Evolutionary conservation across 352 stramenopile genomes (phyloP).

Genomic region (Globisporangium uncinulatum): DNA sequence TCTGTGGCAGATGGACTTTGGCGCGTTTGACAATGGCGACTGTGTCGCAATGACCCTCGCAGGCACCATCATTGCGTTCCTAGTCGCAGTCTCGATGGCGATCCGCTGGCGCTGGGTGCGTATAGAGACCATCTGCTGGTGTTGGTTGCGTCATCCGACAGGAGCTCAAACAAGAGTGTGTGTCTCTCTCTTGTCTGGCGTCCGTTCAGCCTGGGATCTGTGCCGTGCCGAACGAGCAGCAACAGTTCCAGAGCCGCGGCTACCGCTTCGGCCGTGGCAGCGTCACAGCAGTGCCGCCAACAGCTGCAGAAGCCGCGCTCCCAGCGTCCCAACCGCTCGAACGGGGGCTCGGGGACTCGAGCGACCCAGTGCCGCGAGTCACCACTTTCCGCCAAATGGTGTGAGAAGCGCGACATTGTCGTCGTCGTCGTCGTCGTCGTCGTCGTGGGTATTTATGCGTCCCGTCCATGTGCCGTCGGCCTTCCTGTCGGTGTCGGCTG

Average conservation of each 20-base stretch:
- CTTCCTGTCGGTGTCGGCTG: no score
- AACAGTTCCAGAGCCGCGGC: conserved; percentile 22
- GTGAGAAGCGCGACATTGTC: background rate
- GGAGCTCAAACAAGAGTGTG: no score
- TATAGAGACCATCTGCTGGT: background rate
- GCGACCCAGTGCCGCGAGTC: background rate
- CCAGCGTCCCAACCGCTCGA: conserved; percentile 11
- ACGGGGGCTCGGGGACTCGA: conserved; percentile 1
- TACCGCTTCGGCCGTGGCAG: conserved; percentile 3
- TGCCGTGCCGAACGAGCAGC: conserved; percentile 67
- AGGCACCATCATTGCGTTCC: conserved; percentile 61
- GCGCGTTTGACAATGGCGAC: conserved; percentile 63
- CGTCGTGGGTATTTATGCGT: background rate
- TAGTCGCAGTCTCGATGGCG: conserved; percentile 61
- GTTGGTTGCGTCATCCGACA: background rate
- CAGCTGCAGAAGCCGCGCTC: background rate
- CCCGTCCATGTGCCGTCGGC: no score
- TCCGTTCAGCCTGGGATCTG: conserved; percentile 58
- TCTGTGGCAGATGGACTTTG: conserved; percentile 54
- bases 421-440: background rate
- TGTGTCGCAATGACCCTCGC: conserved; percentile 65
- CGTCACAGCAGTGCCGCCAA: background rate
- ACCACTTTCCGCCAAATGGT: conserved; percentile 13
- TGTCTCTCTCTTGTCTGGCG: background rate
- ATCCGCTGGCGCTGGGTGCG: conserved; percentile 72